A percentile compares a stretch with the other conserved stretches of the same genome.
These are phyloP conservation scores for Diaporthe sp. DNA, from an alignment of 2,329 filamentous ascomycete genomes.

Conservation along the genomic window DNA sequence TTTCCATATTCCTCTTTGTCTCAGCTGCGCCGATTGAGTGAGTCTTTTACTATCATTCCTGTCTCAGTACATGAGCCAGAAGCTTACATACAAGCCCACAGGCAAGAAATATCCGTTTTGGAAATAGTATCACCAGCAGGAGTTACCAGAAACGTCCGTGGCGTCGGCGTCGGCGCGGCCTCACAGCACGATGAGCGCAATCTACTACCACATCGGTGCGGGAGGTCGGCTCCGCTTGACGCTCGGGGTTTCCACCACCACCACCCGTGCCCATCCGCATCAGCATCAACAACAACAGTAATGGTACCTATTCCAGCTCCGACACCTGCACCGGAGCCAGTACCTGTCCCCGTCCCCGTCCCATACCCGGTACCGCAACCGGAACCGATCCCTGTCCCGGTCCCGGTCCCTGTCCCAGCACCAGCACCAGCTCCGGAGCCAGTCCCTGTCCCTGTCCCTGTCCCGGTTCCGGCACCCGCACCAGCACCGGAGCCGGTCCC, in stretches of 20 bases:
- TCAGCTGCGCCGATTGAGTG: not conserved
- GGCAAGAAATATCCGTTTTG: not conserved
- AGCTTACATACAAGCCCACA: conserved; percentile 7
- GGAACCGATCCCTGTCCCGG: not conserved
- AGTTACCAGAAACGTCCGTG: not conserved
- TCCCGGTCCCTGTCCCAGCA: not conserved
- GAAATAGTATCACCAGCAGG: not conserved
- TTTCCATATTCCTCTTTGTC: not conserved
- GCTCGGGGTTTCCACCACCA: not conserved
- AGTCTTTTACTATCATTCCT: not conserved
- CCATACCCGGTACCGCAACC: not conserved
- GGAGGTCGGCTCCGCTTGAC: not conserved
- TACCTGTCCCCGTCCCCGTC: not conserved
- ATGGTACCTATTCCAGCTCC: not conserved
- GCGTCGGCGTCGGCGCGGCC: not conserved
- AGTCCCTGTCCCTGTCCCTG: not conserved
- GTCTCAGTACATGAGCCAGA: not conserved
- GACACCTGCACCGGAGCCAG: not conserved
- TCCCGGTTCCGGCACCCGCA: not conserved
- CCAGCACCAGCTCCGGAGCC: not conserved
- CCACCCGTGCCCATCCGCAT: not conserved
- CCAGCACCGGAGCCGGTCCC: not conserved
- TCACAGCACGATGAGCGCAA: not conserved
- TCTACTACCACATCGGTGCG: not conserved
- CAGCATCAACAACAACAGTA: not conserved